A percentile compares a stretch with the other conserved stretches of the same genome.
Evolutionary conservation across 1,284 basidiomycete species (phyloP).

Genomic region (Phellopilus nigrolimitatus): DNA sequence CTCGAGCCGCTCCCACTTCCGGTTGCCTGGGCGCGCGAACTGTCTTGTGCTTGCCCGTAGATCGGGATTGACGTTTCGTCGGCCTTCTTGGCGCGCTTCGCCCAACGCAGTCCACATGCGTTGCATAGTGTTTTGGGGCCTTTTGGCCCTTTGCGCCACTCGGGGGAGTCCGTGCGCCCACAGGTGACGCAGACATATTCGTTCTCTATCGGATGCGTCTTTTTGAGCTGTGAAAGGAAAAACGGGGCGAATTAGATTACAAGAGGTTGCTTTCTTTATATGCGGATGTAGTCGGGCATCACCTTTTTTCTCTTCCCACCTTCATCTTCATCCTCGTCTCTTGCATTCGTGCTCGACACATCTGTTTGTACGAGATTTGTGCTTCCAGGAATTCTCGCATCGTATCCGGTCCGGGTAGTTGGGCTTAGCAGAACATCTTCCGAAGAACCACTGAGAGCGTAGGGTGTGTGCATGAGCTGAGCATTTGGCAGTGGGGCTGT

Average conservation of each 20-base stretch:
- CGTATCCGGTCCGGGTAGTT: constrained; percentile 1
- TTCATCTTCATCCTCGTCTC: constrained; percentile 15
- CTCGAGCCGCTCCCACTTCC: not conserved
- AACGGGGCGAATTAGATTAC: not conserved
- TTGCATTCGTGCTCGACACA: not conserved
- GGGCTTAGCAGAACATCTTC: constrained; percentile 3
- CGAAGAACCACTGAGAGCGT: not conserved
- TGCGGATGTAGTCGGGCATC: too few species aligned
- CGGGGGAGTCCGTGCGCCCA: constrained; percentile 76
- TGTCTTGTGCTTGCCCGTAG: not conserved
- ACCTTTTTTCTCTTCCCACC: constrained; percentile 16
- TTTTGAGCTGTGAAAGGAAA: constrained; percentile 38
- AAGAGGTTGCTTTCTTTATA: too few species aligned
- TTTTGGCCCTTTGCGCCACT: constrained; percentile 81
- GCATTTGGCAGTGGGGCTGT: not conserved
- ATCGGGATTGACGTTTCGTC: constrained; percentile 26
- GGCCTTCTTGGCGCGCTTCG: constrained; percentile 56
- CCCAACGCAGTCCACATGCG: constrained; percentile 82
- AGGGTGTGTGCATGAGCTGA: not conserved
- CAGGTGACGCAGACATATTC: constrained; percentile 76
- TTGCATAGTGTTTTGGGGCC: constrained; percentile 88
- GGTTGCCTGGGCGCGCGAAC: not conserved
- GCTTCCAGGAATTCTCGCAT: constrained; percentile 8
- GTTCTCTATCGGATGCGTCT: constrained; percentile 43
- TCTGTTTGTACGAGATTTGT: constrained; percentile 2